Base-by-base conservation (phyloP, 1,284 basidiomycete genomes). In the Stereum hirsutum region DNA sequence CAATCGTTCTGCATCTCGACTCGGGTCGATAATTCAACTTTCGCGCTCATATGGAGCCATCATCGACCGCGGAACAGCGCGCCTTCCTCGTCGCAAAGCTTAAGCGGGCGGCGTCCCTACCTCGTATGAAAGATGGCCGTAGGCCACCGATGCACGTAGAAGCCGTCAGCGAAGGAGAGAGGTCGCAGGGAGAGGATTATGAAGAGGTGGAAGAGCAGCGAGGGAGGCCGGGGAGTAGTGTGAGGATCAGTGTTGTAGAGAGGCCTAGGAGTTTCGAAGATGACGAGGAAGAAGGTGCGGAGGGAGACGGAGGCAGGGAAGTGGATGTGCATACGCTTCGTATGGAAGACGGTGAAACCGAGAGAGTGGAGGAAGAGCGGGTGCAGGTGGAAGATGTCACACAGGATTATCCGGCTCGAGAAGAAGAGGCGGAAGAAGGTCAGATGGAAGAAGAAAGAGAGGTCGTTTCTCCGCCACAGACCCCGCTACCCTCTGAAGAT, bases 21-120 rank as follows among this genome's bases (percentile, higher is more conserved):
- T n/a, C n/a, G n/a, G n/a, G n/a, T n/a, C n/a, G n/a, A n/a, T n/a
- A n/a, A n/a, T n/a, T n/a, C n/a, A n/a, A n/a, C n/a, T n/a, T n/a
- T n/a, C n/a, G n/a, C n/a, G n/a, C n/a, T n/a, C n/a, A n/a, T n/a
- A 72, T 66, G 66, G 74, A 75, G 52, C 51, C 50, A 33, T 57
- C 70, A 36, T 63, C 73, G 44, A 69, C 75, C 68, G 75, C 81
- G 43, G 75, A 82, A 54, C 75, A 83, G 55, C 75, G 90, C 47
- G 86, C 88, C 55, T 77, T 78, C 46, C 86, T 89, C n/a, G 81
- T 93, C 47, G 88, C 88, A 43, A 89, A 82, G 65, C 76, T 94
- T 51, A 91, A 88, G 63, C 79, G 90, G 52, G 89, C 90, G 30
- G 88, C 89, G 39, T 92, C 89, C 17, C 65, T 93, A 23, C 90